Conservation (phyloP, 495 filamentous ascomycete species). For the Penicillium crystallinum region DNA sequence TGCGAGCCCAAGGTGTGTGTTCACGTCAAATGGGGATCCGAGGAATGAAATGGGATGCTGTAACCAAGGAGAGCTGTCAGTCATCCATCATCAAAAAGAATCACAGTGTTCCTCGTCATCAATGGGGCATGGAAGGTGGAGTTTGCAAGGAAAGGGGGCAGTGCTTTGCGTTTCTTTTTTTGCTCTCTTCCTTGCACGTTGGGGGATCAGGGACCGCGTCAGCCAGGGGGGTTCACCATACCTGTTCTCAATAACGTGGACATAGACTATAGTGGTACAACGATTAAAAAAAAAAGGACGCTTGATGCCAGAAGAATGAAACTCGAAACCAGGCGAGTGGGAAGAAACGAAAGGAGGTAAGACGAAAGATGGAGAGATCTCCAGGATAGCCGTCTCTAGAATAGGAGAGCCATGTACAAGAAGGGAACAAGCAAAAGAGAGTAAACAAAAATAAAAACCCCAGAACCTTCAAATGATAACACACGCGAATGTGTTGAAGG, state of each 20-base stretch:
- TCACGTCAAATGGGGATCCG: constrained; percentile 11
- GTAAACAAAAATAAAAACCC: constrained; percentile 17
- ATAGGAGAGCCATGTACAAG: constrained; percentile 39
- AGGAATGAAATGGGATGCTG: constrained; percentile 17
- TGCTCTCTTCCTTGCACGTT: constrained; percentile 10
- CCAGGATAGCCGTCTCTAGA: constrained; percentile 18
- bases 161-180: constrained; percentile 7
- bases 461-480: constrained; percentile 23
- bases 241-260: constrained; percentile 37
- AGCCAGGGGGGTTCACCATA: constrained; percentile 23
- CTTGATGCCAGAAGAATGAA: constrained; percentile 32
- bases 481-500: constrained; percentile 2
- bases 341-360: constrained; percentile 35
- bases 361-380: constrained; percentile 14
- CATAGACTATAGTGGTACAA: constrained; percentile 39
- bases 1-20: not conserved
- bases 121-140: constrained; percentile 6
- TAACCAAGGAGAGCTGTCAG: constrained; percentile 9
- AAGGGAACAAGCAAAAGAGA: constrained; percentile 18
- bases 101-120: not conserved
- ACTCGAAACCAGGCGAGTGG: constrained; percentile 34
- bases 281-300: constrained; percentile 25
- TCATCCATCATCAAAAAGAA: not conserved
- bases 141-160: constrained; percentile 14
- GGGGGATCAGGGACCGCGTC: constrained; percentile 24